Base-by-base conservation (phyloP, 148 eudicot genomes). In the Drosera capensis region DNA sequence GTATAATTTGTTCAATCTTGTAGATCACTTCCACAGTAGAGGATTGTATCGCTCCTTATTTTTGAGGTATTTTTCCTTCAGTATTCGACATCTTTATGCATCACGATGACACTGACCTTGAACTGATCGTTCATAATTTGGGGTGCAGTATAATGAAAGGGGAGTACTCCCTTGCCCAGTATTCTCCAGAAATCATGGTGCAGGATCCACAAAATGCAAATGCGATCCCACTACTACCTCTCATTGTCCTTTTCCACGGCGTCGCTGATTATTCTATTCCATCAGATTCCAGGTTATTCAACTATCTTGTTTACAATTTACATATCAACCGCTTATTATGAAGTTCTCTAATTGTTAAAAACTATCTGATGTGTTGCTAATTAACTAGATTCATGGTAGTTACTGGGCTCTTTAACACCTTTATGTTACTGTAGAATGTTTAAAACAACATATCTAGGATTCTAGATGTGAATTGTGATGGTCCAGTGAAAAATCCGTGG, bases 211-310 rank as follows among this genome's bases (percentile, higher is more conserved):
- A 68, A 49, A 50, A 55, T 38, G 62, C 57, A 55, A 68, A 62
- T 60, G 84, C 94, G 30, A 71, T 73, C 44, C 64, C 79, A 48
- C 67, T 80, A 22, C 64, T 88, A 43, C 97, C 97, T 56, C 87
- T 72, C 11, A 56, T 66, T 15, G 43, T 57, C 46, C 97, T 90
- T 52, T 83, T 88, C 58, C 97, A 88, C 59, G 97, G 97, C 1
- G 80, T 86, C 52, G 92, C 77, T 23, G 97, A 88, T 70, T 88
- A 73, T 70, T 83, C 97, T 24, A 88, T 88, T 50, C 97, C 97
- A 30, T 65, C 84, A 26, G 77, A 80, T 49, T 43, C 76, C 71
- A 88, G 97, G 96, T 88, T 43, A 24, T 17, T 31, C 43, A 52
- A n/a, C 36, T 39, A 31, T 24, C 14, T 24, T 25, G 34, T 25